Base-by-base conservation (phyloP, 1,284 basidiomycete species). In the Thelephora terrestris region DNA sequence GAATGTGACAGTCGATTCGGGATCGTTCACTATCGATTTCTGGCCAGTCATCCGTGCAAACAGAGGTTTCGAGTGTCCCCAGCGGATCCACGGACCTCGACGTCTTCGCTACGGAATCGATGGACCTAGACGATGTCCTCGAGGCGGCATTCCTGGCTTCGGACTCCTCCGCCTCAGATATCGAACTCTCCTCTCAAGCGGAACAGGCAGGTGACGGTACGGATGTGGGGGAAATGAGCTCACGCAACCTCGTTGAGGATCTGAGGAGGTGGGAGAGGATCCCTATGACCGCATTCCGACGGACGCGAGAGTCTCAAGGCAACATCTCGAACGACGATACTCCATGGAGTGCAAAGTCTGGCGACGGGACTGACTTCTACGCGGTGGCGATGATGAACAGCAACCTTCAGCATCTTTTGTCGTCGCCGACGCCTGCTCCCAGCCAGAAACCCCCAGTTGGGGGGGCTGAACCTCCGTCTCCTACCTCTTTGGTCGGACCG, bases 71-170 rank as follows among this genome's bases (percentile, higher is more conserved):
- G 39, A 42, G 39, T 42, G 25, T 25, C 12, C 17, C 39, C 39
- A 20, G 39, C 10, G n/a, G 21, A 21, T 42, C 10, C 21, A 42
- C 39, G 25, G 39, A 42, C n/a, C 25, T 42, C 14, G 39, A 42
- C 10, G 21, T 42, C 12, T 42, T 42, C 17, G 5, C 39, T 6
- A 20, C 25, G 12, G 39, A 42, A 14, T 68, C 76, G 7, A 81
- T 89, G 45, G 74, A 79, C 47, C 71, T 89, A n/a, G 78, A 86
- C 57, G 85, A 90, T 55, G 85, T 90, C 16, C 69, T 90, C 29
- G 83, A 90, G 51, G 69, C 79, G 1, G 78, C 85, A 0, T 76
- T 85, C 62, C 68, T 89, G 14, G 77, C 78, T 53, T 68, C 74
- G 3, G 79, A 80, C 12, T 25, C 39, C 14, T 23, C 25, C 2